Conservation (phyloP, 192 early-diverging fungal genomes). For the Entophlyctis helioformis region DNA sequence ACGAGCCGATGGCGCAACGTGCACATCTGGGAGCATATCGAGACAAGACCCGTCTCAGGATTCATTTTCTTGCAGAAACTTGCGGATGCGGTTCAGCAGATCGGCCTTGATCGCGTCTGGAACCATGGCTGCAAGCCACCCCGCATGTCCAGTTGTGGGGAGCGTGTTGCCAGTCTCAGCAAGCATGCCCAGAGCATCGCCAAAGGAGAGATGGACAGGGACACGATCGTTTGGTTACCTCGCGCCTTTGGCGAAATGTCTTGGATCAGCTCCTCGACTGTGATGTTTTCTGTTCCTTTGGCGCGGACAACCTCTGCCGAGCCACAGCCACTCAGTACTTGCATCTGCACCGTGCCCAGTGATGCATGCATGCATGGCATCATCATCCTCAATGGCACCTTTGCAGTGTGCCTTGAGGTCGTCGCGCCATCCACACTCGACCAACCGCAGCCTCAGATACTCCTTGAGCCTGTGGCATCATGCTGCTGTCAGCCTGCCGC, state of each 20-base stretch:
- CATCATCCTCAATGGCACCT: slow-evolving; percentile 12
- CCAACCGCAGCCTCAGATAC: slow-evolving; percentile 14
- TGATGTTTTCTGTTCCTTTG: slow-evolving; percentile 10
- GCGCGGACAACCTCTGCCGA: too few species aligned
- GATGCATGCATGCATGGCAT: too few species aligned
- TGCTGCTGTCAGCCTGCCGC: neutral
- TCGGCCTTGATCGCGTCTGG: slow-evolving; percentile 13
- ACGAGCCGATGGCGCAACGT: too few species aligned
- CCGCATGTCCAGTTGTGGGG: too few species aligned
- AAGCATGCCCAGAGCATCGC: too few species aligned
- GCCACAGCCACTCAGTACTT: too few species aligned
- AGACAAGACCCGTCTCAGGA: too few species aligned
- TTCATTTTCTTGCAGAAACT: slow-evolving; percentile 4
- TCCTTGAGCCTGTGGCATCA: slow-evolving; percentile 12
- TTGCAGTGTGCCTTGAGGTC: slow-evolving; percentile 15
- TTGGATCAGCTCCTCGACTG: slow-evolving; percentile 13
- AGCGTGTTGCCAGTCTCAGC: too few species aligned
- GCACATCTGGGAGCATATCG: too few species aligned
- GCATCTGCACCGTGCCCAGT: too few species aligned
- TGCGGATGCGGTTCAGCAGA: slow-evolving; percentile 5
- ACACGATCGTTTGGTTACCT: slow-evolving; percentile 1
- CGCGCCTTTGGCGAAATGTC: slow-evolving; percentile 17
- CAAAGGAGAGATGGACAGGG: neutral
- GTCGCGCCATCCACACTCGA: slow-evolving; percentile 21
- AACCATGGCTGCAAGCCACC: slow-evolving; percentile 15